These are phyloP conservation scores for Naganishia liquefaciens DNA, from an alignment of 1,284 basidiomycete genomes.

Conservation along the genomic window DNA sequence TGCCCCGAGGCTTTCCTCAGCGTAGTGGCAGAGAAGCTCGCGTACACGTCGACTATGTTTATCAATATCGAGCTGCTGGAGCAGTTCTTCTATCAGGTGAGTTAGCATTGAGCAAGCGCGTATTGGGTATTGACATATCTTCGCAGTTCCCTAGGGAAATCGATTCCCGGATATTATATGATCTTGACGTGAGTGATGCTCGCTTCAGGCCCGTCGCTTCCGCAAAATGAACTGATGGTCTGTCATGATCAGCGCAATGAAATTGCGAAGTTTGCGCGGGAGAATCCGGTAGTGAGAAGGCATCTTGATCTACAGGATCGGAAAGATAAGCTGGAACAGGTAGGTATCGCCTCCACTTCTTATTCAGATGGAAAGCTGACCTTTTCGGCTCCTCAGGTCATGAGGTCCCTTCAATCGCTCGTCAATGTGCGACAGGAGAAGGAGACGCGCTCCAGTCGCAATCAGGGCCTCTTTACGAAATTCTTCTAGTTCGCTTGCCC, in stretches of 20 bases:
- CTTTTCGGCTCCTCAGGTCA: slow-evolving; percentile 66
- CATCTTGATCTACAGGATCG: slow-evolving; percentile 96
- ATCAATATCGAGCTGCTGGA: slow-evolving; percentile 96
- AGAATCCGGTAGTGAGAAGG: slow-evolving; percentile 80
- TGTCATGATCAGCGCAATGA: slow-evolving; percentile 61
- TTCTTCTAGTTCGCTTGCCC: slow-evolving; percentile 38
- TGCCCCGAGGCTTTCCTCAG: slow-evolving; percentile 97
- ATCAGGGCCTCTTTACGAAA: slow-evolving; percentile 50
- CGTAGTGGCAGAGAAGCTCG: slow-evolving; percentile 94
- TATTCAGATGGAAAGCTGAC: slow-evolving; percentile 3
- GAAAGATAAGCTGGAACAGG: slow-evolving; percentile 97
- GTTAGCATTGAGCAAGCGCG: slow-evolving; percentile 36
- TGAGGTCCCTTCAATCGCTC: slow-evolving; percentile 83
- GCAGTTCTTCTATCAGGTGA: slow-evolving; percentile 96
- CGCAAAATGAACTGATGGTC: background rate
- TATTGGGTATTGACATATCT: background rate
- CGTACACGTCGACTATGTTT: slow-evolving; percentile 95
- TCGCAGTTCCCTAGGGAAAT: slow-evolving; percentile 92
- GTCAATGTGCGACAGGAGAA: slow-evolving; percentile 75
- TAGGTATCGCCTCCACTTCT: slow-evolving; percentile 47
- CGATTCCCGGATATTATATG: slow-evolving; percentile 88
- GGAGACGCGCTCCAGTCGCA: slow-evolving; percentile 30
- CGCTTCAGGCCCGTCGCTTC: slow-evolving; percentile 46
- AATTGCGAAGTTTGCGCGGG: slow-evolving; percentile 84
- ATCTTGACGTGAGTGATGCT: slow-evolving; percentile 68